These are phyloP conservation scores for Prorocentrum cordatum DNA, from an alignment of 169 alveolate genomes.

Conservation along the genomic window DNA sequence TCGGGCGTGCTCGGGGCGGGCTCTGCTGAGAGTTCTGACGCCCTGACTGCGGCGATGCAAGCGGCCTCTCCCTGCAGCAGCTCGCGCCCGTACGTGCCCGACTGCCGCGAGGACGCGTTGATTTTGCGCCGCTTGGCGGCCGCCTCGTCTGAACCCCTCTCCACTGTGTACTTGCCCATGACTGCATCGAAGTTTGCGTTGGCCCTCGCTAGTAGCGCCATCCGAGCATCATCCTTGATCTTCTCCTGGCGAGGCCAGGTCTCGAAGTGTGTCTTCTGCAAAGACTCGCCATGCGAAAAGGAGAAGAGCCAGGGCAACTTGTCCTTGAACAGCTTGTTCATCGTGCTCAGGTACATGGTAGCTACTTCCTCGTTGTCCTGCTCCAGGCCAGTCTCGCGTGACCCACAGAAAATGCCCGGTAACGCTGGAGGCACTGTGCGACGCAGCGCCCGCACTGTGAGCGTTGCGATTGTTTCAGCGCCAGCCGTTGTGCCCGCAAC, in stretches of 20 bases:
- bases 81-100: too few species aligned
- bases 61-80: too few species aligned
- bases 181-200: conserved; percentile 93
- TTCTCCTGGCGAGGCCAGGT: conserved; percentile 93
- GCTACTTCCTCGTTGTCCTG: conserved; percentile 99
- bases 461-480: conserved; percentile 88
- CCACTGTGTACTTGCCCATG: conserved; percentile 83
- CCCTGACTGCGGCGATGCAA: too few species aligned
- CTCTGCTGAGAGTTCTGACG: too few species aligned
- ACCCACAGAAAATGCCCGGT: conserved; percentile 91
- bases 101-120: too few species aligned
- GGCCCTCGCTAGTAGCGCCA: conserved; percentile 88
- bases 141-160: too few species aligned
- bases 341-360: conserved; percentile 88
- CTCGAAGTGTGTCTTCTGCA: conserved; percentile 90
- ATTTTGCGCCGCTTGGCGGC: too few species aligned
- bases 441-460: conserved; percentile 88
- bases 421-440: conserved; percentile 81
- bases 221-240: conserved; percentile 90
- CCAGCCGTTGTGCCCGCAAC: conserved; percentile 81
- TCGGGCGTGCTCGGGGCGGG: too few species aligned
- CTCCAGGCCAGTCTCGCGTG: conserved; percentile 97
- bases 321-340: conserved; percentile 77
- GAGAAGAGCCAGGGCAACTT: conserved; percentile 91
- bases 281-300: conserved; percentile 98